Evolutionary conservation across 495 filamentous ascomycete genomes (phyloP), one percentile per base, ranked within the genome.

Genomic region (Penicillium lagena): DNA sequence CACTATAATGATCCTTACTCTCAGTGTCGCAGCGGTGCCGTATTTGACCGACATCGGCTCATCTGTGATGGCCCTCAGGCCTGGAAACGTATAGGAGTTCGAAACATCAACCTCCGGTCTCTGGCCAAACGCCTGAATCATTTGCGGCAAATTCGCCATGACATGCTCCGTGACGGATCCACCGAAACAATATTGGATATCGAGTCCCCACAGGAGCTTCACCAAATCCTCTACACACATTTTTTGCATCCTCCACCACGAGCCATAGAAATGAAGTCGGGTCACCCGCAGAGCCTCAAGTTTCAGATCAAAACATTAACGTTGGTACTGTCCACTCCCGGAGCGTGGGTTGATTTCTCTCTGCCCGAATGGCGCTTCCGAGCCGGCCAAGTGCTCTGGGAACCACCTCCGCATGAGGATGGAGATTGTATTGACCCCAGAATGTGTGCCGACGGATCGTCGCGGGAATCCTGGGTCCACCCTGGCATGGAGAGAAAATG

Each of bases 341-440:
- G 74, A 7, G 65, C 76, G 12, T 95, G 89, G 89, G 68, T 85
- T 12, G 80, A 95, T 56, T 89, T 95, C 52, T 84, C 82, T 35
- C 66, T 83, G 17, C 78, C 87, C 0, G 86, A 90, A 55, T 91
- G 86, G 86, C 75, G 89, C 13, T 79, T 90, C 27, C 70, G 83
- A 9, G 75, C 85, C 1, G 88, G 89, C n/a, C 87, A 93, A 54
- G 63, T 93, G 46, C 67, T 95, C 12, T 95, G 87, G 86, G 85
- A 81, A 13, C 44, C 42, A 11, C 60, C 68, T n/a, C 67, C 71
- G 12, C 59, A 70, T 34, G 68, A 68, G 33, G 79, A 78, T 42
- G 76, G 78, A 11, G 63, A 80, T 40, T 72, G 66, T 37, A 57
- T 77, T 29, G 67, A 71, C 2, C 46, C 62, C 7, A 58, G 61